Evolutionary conservation across 768 basidiomycete species (phyloP).

Genomic region (Auricularia sp.): DNA sequence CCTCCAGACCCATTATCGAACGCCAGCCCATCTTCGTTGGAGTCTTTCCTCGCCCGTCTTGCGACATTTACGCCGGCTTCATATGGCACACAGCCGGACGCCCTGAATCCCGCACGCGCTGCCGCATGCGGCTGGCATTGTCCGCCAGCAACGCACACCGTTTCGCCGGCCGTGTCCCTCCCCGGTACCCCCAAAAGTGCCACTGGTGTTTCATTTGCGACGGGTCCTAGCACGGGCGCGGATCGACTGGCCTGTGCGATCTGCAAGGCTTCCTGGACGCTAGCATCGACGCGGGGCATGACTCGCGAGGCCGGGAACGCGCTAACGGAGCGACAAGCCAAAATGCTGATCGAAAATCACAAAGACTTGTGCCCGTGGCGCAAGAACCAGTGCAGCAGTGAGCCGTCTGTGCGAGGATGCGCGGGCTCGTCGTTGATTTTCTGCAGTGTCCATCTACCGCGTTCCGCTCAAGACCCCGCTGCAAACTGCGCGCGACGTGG

Average conservation of each 20-base stretch:
- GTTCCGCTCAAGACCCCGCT: conserved; percentile 60
- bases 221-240: neutral
- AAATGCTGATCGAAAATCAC: conserved; percentile 56
- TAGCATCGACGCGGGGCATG: conserved; percentile 9
- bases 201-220: neutral
- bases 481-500: conserved; percentile 52
- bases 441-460: conserved; percentile 56
- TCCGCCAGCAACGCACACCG: neutral
- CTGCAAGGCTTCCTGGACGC: conserved; percentile 7
- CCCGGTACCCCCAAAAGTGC: neutral
- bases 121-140: neutral
- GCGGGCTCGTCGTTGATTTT: neutral
- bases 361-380: conserved; percentile 83
- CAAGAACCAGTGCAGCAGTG: conserved; percentile 69
- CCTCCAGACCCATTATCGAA: neutral
- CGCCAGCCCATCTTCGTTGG: neutral
- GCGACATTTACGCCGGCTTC: neutral
- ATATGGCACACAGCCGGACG: neutral
- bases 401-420: conserved; percentile 12
- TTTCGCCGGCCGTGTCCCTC: neutral
- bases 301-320: conserved; percentile 40
- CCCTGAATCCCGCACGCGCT: neutral
- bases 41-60: neutral
- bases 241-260: conserved; percentile 10
- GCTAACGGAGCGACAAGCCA: conserved; percentile 63